phyloP scores from a whole-genome alignment of 2,329 filamentous ascomycete species.

The Xylariaceae sp. region DNA sequence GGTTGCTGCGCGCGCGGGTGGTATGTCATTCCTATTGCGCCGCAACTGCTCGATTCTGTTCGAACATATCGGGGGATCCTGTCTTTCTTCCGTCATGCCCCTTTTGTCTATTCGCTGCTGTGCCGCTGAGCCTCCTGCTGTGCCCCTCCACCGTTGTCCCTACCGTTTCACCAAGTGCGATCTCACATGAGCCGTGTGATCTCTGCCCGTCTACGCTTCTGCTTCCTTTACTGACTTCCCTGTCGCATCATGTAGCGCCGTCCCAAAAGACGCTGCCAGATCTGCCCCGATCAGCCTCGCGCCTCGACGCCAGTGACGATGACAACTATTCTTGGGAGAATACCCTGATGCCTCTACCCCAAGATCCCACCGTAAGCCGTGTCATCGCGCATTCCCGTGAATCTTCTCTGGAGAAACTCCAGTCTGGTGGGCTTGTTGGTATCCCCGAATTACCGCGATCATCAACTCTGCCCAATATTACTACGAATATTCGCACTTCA shows the following conservation, averaged over 20 bases:
- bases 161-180: slow-evolving; percentile 32
- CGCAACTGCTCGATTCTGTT: neutral
- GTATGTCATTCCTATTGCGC: neutral
- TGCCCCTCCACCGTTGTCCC: slow-evolving; percentile 7
- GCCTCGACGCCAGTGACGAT: slow-evolving; percentile 47
- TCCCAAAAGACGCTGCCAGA: slow-evolving; percentile 54
- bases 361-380: slow-evolving; percentile 36
- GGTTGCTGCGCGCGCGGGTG: neutral
- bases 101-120: slow-evolving; percentile 11
- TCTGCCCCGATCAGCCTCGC: slow-evolving; percentile 46
- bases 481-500: slow-evolving; percentile 38
- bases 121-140: slow-evolving; percentile 9
- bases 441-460: slow-evolving; percentile 32
- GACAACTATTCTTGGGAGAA: slow-evolving; percentile 45
- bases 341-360: slow-evolving; percentile 44
- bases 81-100: slow-evolving; percentile 2
- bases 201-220: slow-evolving; percentile 17
- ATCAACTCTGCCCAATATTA: slow-evolving; percentile 27
- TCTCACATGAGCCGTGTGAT: slow-evolving; percentile 15
- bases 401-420: slow-evolving; percentile 52
- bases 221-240: slow-evolving; percentile 25
- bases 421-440: slow-evolving; percentile 32
- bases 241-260: slow-evolving; percentile 42
- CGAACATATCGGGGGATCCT: slow-evolving; percentile 1
- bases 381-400: slow-evolving; percentile 50